Conservation (phyloP, 495 filamentous ascomycete genomes). For the Penicillium waksmanii region DNA sequence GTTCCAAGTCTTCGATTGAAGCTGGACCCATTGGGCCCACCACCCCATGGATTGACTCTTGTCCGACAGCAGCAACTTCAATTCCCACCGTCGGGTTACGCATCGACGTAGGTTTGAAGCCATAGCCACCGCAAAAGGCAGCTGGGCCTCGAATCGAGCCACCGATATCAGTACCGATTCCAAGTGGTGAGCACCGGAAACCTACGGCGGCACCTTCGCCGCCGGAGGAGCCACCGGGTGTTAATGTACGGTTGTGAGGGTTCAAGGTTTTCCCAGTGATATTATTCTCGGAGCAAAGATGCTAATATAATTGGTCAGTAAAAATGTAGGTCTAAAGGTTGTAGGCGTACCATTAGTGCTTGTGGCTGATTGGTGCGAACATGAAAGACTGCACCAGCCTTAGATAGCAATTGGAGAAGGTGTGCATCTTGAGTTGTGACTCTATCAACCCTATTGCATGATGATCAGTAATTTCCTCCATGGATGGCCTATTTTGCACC, state of each 20-base stretch:
- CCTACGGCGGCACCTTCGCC: slow-evolving; percentile 70
- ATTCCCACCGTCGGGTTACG: slow-evolving; percentile 53
- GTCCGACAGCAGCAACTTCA: slow-evolving; percentile 52
- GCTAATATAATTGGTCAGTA: slow-evolving; percentile 28
- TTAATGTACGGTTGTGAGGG: slow-evolving; percentile 59
- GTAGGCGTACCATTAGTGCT: slow-evolving; percentile 42
- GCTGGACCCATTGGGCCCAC: slow-evolving; percentile 64
- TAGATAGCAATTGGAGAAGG: slow-evolving; percentile 35
- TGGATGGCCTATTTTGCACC: not conserved
- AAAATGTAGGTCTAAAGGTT: not conserved
- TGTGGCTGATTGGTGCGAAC: slow-evolving; percentile 68
- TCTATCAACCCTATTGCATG: slow-evolving; percentile 34
- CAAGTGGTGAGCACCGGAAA: slow-evolving; percentile 62
- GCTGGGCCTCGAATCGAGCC: slow-evolving; percentile 65
- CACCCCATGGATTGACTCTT: slow-evolving; percentile 62
- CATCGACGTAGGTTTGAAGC: slow-evolving; percentile 58
- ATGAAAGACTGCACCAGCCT: slow-evolving; percentile 60
- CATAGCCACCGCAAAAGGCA: slow-evolving; percentile 61
- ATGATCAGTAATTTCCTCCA: slow-evolving; percentile 1
- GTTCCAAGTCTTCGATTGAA: slow-evolving; percentile 62
- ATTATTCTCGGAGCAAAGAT: slow-evolving; percentile 59
- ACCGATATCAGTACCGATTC: slow-evolving; percentile 70
- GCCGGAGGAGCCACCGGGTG: slow-evolving; percentile 65
- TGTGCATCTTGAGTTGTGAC: slow-evolving; percentile 41
- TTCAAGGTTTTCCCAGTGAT: slow-evolving; percentile 67